These are phyloP conservation scores for Cubamyces sp. DNA, from an alignment of 768 basidiomycete species.

Conservation along the genomic window DNA sequence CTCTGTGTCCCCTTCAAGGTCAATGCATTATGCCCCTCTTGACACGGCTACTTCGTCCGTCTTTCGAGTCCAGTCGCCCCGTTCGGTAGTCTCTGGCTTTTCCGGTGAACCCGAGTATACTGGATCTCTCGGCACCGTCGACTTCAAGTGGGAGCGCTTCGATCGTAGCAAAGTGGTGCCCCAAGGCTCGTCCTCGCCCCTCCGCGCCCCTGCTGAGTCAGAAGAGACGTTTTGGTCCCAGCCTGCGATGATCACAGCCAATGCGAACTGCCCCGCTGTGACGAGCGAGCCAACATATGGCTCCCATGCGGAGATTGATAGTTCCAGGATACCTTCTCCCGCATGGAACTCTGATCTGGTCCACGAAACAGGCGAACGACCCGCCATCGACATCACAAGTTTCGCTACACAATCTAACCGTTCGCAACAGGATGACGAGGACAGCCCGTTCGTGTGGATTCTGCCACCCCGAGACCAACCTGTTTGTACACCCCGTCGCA, in stretches of 20 bases:
- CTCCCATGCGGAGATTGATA: no score
- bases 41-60: no score
- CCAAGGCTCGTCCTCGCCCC: neutral
- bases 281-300: no score
- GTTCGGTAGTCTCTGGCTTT: neutral
- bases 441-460: constrained; percentile 13
- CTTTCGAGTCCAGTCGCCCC: neutral
- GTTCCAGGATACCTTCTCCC: neutral
- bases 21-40: no score
- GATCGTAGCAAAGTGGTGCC: constrained; percentile 19
- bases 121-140: constrained; percentile 41
- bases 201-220: neutral
- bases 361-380: neutral
- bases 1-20: no score
- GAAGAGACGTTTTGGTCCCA: constrained; percentile 19
- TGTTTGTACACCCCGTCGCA: neutral
- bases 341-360: neutral
- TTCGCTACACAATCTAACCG: no score
- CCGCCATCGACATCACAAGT: no score
- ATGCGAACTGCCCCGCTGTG: no score
- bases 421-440: neutral
- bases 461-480: constrained; percentile 3
- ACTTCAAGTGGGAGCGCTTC: constrained; percentile 64
- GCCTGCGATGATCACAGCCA: neutral
- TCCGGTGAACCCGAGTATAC: neutral